phyloP scores from a whole-genome alignment of 768 basidiomycete species.

The Phaeotremella fagi region DNA sequence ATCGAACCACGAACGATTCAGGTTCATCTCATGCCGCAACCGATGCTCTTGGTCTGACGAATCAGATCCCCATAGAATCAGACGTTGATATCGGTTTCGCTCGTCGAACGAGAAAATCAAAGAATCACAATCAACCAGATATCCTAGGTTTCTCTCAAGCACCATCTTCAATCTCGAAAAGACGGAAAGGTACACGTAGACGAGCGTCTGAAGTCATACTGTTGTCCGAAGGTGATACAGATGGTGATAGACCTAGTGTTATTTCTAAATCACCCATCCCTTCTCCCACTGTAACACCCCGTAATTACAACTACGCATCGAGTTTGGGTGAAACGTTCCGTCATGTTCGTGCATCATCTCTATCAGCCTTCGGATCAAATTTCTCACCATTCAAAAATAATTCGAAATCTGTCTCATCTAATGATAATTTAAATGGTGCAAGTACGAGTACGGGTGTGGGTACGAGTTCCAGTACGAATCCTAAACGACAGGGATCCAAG shows the following conservation, averaged over 20 bases:
- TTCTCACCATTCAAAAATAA: constrained; percentile 27
- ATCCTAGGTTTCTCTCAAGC: not conserved
- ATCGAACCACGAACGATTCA: constrained; percentile 39
- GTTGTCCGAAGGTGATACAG: not conserved
- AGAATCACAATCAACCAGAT: not conserved
- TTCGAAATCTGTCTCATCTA: not conserved
- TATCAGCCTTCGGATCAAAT: constrained; percentile 11
- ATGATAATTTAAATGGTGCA: not conserved
- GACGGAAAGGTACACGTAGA: not conserved
- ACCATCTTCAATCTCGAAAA: not conserved
- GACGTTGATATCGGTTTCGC: constrained; percentile 71
- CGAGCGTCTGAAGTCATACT: not conserved
- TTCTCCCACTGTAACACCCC: not conserved
- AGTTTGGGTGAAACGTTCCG: constrained; percentile 30
- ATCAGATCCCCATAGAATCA: constrained; percentile 68
- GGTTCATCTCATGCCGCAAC: constrained; percentile 10
- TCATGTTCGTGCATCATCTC: constrained; percentile 25
- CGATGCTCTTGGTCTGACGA: constrained; percentile 48
- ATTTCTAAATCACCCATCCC: not conserved
- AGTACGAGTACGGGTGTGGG: not conserved
- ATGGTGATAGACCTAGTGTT: not conserved
- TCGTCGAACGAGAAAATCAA: constrained; percentile 54
- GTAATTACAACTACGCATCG: constrained; percentile 2
- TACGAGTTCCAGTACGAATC: not conserved
- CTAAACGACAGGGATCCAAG: constrained; percentile 2